Evolutionary conservation across 164 flowering plant species (phyloP), one percentile per base, ranked within the genome.

Genomic region (Nymphaea colorata): DNA sequence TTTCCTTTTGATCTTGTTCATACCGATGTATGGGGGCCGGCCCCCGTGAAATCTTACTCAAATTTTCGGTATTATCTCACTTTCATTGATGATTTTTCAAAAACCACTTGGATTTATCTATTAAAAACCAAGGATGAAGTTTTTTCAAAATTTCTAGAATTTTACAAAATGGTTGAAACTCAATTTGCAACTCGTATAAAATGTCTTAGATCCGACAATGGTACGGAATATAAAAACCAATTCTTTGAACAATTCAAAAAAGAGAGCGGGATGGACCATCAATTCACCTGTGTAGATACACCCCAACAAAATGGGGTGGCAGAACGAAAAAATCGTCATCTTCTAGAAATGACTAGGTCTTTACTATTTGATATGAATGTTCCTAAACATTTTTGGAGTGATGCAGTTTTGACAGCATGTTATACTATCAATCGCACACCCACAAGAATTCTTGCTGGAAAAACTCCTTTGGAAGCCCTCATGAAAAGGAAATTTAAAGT

Each of bases 381-480:
- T 7, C 66, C 66, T 41, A 64, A 64, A 64, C 42, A 43, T 64
- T 64, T 64, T 64, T 64, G 66, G 66, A 6, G 43, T 64, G 66
- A 64, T 18, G 66, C 43, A 8, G 43, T 64, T 18, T 25, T 64
- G 14, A 18, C 43, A 7, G 43, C 43, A 45, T 14, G 44, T 25
- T 25, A n/a, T n/a, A n/a, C n/a, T n/a, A n/a, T n/a, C n/a, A n/a
- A n/a, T n/a, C n/a, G n/a, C n/a, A n/a, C n/a, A n/a, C n/a, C n/a
- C n/a, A n/a, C n/a, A n/a, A n/a, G n/a, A n/a, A n/a, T n/a, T n/a
- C n/a, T n/a, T n/a, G n/a, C n/a, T n/a, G n/a, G n/a, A n/a, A n/a
- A n/a, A n/a, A n/a, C n/a, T n/a, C n/a, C n/a, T n/a, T n/a, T n/a
- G n/a, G n/a, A n/a, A n/a, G n/a, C n/a, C n/a, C n/a, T n/a, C n/a